phyloP scores from a whole-genome alignment of 257 asterid species.

The Asclepias syriaca region DNA sequence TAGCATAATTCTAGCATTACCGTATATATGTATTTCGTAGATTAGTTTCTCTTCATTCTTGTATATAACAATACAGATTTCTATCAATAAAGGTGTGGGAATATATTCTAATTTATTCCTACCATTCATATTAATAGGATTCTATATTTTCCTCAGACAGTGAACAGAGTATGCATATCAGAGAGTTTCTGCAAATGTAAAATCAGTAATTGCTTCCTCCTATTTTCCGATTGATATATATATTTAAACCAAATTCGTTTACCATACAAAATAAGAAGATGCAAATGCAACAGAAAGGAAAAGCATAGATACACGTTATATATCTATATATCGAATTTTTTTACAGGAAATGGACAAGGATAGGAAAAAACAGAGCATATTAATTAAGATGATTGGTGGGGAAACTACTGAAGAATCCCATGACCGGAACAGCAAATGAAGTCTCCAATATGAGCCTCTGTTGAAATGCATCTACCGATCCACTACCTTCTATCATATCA shows the following conservation, averaged over 20 bases:
- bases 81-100: no score
- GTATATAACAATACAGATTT: no score
- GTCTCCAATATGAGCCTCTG: slow-evolving; percentile 59
- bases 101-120: no score
- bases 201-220: neutral
- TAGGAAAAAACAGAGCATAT: no score
- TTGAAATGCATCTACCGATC: slow-evolving; percentile 45
- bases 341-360: neutral
- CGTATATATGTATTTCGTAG: no score
- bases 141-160: no score
- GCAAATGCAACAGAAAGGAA: neutral
- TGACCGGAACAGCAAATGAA: slow-evolving; percentile 66
- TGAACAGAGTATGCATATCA: neutral
- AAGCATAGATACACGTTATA: neutral
- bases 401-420: slow-evolving; percentile 48
- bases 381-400: slow-evolving; percentile 14
- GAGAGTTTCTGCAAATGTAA: neutral
- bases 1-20: no score
- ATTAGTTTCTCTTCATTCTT: no score
- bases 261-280: neutral
- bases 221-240: neutral
- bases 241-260: neutral
- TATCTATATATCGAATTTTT: neutral
- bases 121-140: no score
- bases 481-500: slow-evolving; percentile 43